Evolutionary conservation across 2,329 filamentous ascomycete genomes (phyloP).

Genomic region (Daldinia sp.): DNA sequence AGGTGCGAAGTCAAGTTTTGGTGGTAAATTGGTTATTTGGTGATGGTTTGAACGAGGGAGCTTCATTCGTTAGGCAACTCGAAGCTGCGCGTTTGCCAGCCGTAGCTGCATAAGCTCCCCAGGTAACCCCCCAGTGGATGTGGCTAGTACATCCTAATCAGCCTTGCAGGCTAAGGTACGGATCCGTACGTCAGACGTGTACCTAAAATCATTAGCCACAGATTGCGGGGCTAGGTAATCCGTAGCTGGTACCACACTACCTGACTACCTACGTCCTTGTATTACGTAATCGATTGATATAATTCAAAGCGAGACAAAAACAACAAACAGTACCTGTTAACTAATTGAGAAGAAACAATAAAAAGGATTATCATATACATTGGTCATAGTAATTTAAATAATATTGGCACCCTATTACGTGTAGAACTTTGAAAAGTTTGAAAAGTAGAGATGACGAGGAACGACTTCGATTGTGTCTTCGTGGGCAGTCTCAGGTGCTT

Average conservation of each 20-base stretch:
- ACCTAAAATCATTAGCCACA: neutral
- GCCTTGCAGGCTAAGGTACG: neutral
- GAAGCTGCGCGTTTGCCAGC: conserved; percentile 44
- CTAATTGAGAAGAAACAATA: no score
- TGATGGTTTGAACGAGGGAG: conserved; percentile 26
- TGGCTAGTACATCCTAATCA: conserved; percentile 3
- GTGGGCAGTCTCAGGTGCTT: neutral
- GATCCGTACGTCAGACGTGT: no score
- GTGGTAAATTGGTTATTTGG: conserved; percentile 10
- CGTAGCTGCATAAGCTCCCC: conserved; percentile 19
- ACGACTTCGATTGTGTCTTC: neutral
- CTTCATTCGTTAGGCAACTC: conserved; percentile 41
- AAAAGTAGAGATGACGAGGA: neutral
- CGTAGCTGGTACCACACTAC: no score
- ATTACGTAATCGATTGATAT: no score
- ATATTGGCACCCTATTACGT: no score
- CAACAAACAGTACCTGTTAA: no score
- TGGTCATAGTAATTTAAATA: no score
- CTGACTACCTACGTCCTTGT: no score
- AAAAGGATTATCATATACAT: no score
- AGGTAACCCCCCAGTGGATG: neutral
- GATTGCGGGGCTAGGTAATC: neutral
- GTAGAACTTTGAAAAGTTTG: neutral
- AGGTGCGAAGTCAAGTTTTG: conserved; percentile 25
- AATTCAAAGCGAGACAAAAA: no score